Base-by-base conservation (phyloP, 768 basidiomycete genomes). In the Termitomyces bulborhizus region DNA sequence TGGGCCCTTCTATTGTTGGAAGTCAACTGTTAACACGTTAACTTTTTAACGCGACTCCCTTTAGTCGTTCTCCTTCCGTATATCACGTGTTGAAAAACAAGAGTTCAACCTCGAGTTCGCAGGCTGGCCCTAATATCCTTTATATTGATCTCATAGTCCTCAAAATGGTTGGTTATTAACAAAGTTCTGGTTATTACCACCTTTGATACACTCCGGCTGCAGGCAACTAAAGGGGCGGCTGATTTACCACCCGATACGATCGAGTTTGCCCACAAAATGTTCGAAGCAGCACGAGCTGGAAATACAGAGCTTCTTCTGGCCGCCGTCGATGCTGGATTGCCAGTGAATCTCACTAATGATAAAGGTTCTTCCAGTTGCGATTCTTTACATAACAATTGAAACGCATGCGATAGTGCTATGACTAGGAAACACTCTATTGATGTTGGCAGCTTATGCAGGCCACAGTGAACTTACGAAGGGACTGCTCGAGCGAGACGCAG, bases 401-500 rank as follows among this genome's bases (percentile, higher is more conserved):
- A 45, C 15, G 32, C 34, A 53, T 43, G 12, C 21, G n/a, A 41
- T 41, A 32, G 16, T 18, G 32, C 16, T 41, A 40, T 34, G 40
- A 36, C 27, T 63, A 85, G 89, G 90, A 21, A 90, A 91, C 65
- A 88, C 87, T 4, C 72, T 92, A 6, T 71, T 91, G 51, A 91
- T 91, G 87, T 79, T 90, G 49, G 83, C 85, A 3, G 80, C 88
- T 2, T 91, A 91, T 63, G 76, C 81, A 21, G 88, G 88, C 1
- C 85, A 90, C 60, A 66, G 71, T 0, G 69, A 74, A 1, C 78
- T 87, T 18, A 71, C 80, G 1, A 71, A 71, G 45, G 76, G 74
- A 13, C 76, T 92, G 27, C 67, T 90, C 46, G 61, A 69, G 6
- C 75, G 77, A 34, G 79, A 79, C 2, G 86, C 81, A 39, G 86